Percentiles rank a stretch among this genome's conserved stretches.
Conservation (phyloP, 2,329 filamentous ascomycete species). For the Aspergillus persii region DNA sequence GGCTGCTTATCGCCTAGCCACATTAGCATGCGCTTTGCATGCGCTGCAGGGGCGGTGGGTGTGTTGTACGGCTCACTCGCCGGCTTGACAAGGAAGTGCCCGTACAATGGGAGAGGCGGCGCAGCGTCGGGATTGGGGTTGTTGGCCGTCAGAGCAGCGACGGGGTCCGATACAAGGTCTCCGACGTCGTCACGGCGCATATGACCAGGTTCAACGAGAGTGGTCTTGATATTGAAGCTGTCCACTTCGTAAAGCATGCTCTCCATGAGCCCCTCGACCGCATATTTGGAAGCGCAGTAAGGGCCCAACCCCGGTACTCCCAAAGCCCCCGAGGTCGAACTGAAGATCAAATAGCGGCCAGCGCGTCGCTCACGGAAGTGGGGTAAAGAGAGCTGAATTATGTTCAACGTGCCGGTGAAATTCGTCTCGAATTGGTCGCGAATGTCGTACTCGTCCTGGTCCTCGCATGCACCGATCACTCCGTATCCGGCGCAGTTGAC, state of each 20-base stretch:
- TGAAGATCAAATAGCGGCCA: conserved; percentile 92
- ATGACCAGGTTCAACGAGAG: conserved; percentile 86
- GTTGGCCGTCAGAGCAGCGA: conserved; percentile 7
- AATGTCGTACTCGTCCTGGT: conserved; percentile 92
- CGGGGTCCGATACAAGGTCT: conserved; percentile 31
- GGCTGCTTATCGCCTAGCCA: conserved; percentile 93
- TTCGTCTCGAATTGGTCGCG: conserved; percentile 97
- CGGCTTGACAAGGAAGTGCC: conserved; percentile 87
- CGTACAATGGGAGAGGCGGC: conserved; percentile 71
- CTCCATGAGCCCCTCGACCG: conserved; percentile 91
- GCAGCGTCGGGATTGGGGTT: conserved; percentile 31
- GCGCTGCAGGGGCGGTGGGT: conserved; percentile 76
- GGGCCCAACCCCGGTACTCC: conserved; percentile 90
- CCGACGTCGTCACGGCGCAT: conserved; percentile 74
- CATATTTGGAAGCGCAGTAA: conserved; percentile 96
- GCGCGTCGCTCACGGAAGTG: conserved; percentile 75
- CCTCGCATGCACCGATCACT: conserved; percentile 92
- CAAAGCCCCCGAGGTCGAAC: conserved; percentile 85
- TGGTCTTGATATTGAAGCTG: conserved; percentile 86
- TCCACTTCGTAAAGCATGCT: conserved; percentile 97
- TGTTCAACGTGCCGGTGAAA: conserved; percentile 92
- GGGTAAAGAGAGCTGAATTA: conserved; percentile 82
- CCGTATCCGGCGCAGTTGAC: conserved; percentile 94
- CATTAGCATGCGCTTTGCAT: conserved; percentile 86
- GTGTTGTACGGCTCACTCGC: conserved; percentile 78